Conservation (phyloP, 495 filamentous ascomycete species). For the Talaromyces liani region DNA sequence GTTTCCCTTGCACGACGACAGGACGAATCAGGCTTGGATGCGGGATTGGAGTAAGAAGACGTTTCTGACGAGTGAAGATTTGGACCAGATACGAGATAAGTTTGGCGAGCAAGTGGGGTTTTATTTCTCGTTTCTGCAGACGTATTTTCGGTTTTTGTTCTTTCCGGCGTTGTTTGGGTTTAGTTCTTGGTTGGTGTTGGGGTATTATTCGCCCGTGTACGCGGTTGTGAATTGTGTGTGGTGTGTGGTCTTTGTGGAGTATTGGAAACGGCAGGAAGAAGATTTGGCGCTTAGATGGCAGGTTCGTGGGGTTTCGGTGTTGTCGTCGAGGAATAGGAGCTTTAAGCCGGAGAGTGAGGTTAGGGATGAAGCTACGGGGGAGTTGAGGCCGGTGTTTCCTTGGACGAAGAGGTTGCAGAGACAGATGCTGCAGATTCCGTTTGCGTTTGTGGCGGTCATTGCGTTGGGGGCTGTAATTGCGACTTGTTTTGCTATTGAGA, state of each 20-base stretch:
- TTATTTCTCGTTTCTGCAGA: slow-evolving; percentile 94
- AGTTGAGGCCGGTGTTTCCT: slow-evolving; percentile 70
- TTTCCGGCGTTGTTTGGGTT: slow-evolving; percentile 82
- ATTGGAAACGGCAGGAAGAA: slow-evolving; percentile 91
- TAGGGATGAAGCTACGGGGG: slow-evolving; percentile 77
- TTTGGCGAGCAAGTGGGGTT: slow-evolving; percentile 93
- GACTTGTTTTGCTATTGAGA: slow-evolving; percentile 86
- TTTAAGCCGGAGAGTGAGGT: slow-evolving; percentile 72
- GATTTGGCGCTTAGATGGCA: slow-evolving; percentile 91
- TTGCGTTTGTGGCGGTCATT: slow-evolving; percentile 63
- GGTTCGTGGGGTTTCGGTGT: slow-evolving; percentile 76
- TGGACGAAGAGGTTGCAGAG: slow-evolving; percentile 66
- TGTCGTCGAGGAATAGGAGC: slow-evolving; percentile 66
- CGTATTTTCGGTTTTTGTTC: slow-evolving; percentile 79
- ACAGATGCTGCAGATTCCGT: slow-evolving; percentile 83
- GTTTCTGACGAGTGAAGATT: slow-evolving; percentile 65
- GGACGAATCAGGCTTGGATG: slow-evolving; percentile 87
- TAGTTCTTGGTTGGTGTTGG: slow-evolving; percentile 73
- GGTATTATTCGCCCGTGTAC: slow-evolving; percentile 78
- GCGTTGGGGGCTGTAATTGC: slow-evolving; percentile 76
- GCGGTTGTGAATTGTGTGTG: slow-evolving; percentile 75
- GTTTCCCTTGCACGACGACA: slow-evolving; percentile 82
- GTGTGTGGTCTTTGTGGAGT: slow-evolving; percentile 89
- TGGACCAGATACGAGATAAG: slow-evolving; percentile 76
- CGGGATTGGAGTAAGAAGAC: slow-evolving; percentile 80